Evolutionary conservation across 768 basidiomycete genomes (phyloP).

Genomic region (Pholiota conissans): DNA sequence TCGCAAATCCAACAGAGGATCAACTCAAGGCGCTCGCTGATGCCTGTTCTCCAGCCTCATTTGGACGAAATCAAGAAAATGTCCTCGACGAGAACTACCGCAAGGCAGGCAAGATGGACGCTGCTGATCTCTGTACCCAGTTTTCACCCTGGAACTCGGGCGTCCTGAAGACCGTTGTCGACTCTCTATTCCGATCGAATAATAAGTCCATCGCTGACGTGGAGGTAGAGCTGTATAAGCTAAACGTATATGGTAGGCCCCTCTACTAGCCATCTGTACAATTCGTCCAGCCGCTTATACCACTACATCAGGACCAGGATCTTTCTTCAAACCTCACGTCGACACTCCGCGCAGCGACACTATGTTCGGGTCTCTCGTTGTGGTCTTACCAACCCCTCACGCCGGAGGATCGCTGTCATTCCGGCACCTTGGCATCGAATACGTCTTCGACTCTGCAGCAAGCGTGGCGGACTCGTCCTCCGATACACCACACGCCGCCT

Average conservation of each 20-base stretch:
- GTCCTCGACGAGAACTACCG: background rate
- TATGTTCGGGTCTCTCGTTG: slow-evolving; percentile 50
- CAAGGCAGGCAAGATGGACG: background rate
- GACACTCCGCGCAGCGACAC: slow-evolving; percentile 40
- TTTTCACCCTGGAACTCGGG: background rate
- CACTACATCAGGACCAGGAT: slow-evolving; percentile 31
- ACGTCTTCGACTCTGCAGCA: background rate
- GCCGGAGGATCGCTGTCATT: background rate
- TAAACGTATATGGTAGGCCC: background rate
- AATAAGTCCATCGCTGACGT: background rate
- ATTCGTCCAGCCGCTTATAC: background rate
- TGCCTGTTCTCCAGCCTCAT: background rate
- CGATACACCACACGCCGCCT: slow-evolving; percentile 27
- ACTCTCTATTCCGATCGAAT: background rate
- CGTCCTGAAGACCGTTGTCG: background rate
- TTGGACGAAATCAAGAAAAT: background rate
- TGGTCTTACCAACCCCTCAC: slow-evolving; percentile 42
- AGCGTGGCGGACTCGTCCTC: background rate
- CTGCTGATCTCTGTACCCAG: background rate
- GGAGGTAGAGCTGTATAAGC: background rate
- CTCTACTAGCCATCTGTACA: background rate
- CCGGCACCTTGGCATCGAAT: background rate
- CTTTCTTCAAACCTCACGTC: slow-evolving; percentile 47
- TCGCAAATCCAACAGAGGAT: background rate
- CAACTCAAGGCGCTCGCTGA: background rate